Conservation (phyloP, 23 red algal species). For the Rhodosorus marinus region DNA sequence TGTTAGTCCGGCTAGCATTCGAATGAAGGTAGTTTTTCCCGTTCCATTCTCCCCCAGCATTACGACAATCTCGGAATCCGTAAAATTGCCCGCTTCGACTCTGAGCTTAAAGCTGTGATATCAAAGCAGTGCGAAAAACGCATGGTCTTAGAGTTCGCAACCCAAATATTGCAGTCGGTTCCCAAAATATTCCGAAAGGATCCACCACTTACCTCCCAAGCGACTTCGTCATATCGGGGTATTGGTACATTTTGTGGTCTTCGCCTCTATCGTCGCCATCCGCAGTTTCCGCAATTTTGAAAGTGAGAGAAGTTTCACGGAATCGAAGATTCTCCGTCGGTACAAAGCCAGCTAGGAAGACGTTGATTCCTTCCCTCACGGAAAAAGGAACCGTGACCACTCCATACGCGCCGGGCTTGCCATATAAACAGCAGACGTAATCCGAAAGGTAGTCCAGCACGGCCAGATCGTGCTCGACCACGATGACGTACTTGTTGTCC, state of each 20-base stretch:
- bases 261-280: slow-evolving; percentile 49
- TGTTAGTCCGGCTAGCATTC: slow-evolving; percentile 87
- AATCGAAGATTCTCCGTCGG: slow-evolving; percentile 98
- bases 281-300: slow-evolving; percentile 75
- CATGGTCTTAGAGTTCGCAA: no score
- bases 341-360: slow-evolving; percentile 95
- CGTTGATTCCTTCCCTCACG: slow-evolving; percentile 97
- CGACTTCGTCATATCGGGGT: slow-evolving; percentile 63
- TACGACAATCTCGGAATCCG: slow-evolving; percentile 94
- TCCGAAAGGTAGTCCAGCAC: slow-evolving; percentile 97
- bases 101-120: slow-evolving; percentile 67
- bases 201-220: no score
- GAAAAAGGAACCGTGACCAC: slow-evolving; percentile 93
- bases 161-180: no score
- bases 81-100: slow-evolving; percentile 74
- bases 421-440: slow-evolving; percentile 92
- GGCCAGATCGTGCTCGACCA: slow-evolving; percentile 95
- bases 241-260: slow-evolving; percentile 64
- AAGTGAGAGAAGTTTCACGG: slow-evolving; percentile 54
- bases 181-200: no score
- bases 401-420: slow-evolving; percentile 86
- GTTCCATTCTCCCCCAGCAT: slow-evolving; percentile 97
- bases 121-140: no score
- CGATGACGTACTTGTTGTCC: slow-evolving; percentile 89
- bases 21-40: slow-evolving; percentile 96